A percentile compares a stretch with the other conserved stretches of the same genome.
These are phyloP conservation scores for Amylocarpus encephaloides DNA, from an alignment of 2,329 filamentous ascomycete genomes.

Conservation along the genomic window DNA sequence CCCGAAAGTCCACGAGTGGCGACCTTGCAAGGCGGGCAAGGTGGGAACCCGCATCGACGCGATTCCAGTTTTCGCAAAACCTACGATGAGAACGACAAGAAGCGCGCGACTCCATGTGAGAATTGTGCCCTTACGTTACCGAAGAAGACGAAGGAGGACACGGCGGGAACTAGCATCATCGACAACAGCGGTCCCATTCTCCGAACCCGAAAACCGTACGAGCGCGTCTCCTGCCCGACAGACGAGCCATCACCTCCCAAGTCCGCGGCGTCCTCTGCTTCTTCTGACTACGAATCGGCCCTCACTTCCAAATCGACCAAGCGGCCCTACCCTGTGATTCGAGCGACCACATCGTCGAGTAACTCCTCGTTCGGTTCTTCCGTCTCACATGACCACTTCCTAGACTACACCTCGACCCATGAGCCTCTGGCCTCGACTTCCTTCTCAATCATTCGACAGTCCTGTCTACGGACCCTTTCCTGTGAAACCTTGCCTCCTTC, in stretches of 20 bases:
- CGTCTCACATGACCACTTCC: conserved; percentile 52
- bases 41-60: conserved; percentile 35
- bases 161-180: conserved; percentile 12
- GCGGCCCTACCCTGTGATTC: conserved; percentile 15
- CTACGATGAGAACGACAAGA: conserved; percentile 60
- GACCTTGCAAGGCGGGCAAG: conserved; percentile 31
- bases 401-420: conserved; percentile 64
- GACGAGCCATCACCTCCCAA: conserved; percentile 27
- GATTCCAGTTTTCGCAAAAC: conserved; percentile 57
- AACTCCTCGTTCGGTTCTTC: conserved; percentile 40
- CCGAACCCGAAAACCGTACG: conserved; percentile 54
- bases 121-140: conserved; percentile 64
- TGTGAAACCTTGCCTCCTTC: conserved; percentile 57
- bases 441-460: conserved; percentile 60
- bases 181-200: conserved; percentile 45
- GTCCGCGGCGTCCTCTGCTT: conserved; percentile 23
- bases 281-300: conserved; percentile 24
- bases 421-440: conserved; percentile 55
- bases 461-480: conserved; percentile 59
- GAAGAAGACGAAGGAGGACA: conserved; percentile 34
- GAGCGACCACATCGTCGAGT: conserved; percentile 23
- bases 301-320: conserved; percentile 16
- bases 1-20: conserved; percentile 48
- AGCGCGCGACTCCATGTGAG: conserved; percentile 57
- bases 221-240: conserved; percentile 43